These are phyloP conservation scores for Parachaetomium inaequale DNA, from an alignment of 495 filamentous ascomycete species.

Conservation along the genomic window DNA sequence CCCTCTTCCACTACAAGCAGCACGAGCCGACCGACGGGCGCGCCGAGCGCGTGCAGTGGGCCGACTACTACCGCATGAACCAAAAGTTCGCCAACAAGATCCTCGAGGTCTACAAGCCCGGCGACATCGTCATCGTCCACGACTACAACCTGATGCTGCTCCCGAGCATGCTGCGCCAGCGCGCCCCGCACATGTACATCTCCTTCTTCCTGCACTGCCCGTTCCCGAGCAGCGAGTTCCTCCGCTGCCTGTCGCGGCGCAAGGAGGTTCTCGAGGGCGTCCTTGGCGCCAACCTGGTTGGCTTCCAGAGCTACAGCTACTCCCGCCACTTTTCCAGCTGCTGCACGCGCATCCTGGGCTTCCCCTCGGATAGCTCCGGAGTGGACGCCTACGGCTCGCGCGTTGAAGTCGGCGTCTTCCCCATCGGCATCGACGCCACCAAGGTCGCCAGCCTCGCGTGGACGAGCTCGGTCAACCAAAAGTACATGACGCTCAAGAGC, in stretches of 20 bases:
- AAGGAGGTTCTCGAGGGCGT: conserved; percentile 87
- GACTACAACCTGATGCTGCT: conserved; percentile 88
- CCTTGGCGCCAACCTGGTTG: conserved; percentile 83
- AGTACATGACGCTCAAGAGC: conserved; percentile 64
- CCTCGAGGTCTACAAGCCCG: conserved; percentile 76
- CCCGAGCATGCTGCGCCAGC: conserved; percentile 77
- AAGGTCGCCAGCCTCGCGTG: conserved; percentile 70
- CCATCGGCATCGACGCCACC: conserved; percentile 81
- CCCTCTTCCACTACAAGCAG: conserved; percentile 89
- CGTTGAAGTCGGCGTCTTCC: conserved; percentile 83
- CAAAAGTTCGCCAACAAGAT: conserved; percentile 84
- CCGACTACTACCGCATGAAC: conserved; percentile 84
- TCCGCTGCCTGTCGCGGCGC: conserved; percentile 76
- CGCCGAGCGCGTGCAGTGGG: conserved; percentile 76
- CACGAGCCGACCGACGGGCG: conserved; percentile 82
- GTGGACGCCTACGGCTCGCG: conserved; percentile 86
- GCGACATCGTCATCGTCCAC: conserved; percentile 86
- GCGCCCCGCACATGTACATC: conserved; percentile 77
- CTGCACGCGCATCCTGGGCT: conserved; percentile 81
- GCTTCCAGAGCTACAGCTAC: conserved; percentile 90
- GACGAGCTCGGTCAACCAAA: conserved; percentile 59
- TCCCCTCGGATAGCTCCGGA: conserved; percentile 72
- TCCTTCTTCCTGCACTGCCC: conserved; percentile 90
- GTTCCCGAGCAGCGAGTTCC: conserved; percentile 91
- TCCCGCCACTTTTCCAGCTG: conserved; percentile 88